Percentiles rank a stretch among this genome's conserved stretches.
Evolutionary conservation across 768 basidiomycete genomes (phyloP).

Genomic region (Megacollybia marginata): DNA sequence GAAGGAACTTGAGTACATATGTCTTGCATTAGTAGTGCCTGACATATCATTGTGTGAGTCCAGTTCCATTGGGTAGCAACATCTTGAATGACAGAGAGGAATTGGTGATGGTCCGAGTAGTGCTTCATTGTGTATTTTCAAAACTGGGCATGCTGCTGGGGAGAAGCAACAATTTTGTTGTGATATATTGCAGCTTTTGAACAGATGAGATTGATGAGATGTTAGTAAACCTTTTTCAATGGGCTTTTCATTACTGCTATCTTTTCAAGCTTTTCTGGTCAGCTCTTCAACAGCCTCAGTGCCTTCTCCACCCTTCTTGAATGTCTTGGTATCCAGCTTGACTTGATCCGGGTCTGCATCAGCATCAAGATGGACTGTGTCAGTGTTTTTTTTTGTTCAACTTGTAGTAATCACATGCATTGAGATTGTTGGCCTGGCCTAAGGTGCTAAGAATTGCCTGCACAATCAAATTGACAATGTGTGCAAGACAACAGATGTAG

Average conservation of each 20-base stretch:
- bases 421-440: slow-evolving; percentile 18
- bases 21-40: slow-evolving; percentile 14
- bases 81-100: slow-evolving; percentile 23
- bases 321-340: slow-evolving; percentile 10
- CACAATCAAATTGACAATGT: slow-evolving; percentile 29
- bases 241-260: slow-evolving; percentile 6
- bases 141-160: slow-evolving; percentile 15
- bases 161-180: slow-evolving; percentile 23
- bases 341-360: slow-evolving; percentile 12
- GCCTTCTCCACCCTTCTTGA: slow-evolving; percentile 8
- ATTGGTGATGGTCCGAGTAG: slow-evolving; percentile 7
- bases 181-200: slow-evolving; percentile 21
- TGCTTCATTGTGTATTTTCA: not conserved
- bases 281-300: slow-evolving; percentile 8
- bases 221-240: slow-evolving; percentile 7
- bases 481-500: slow-evolving; percentile 26
- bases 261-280: slow-evolving; percentile 10
- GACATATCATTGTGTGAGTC: slow-evolving; percentile 25
- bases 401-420: slow-evolving; percentile 16
- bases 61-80: slow-evolving; percentile 27
- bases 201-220: not conserved
- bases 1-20: slow-evolving; percentile 8
- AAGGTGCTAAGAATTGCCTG: slow-evolving; percentile 21
- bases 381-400: slow-evolving; percentile 15
- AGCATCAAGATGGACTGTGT: slow-evolving; percentile 18